Percentiles rank a stretch among this genome's conserved stretches.
Conservation (phyloP, 768 basidiomycete species). For the Suillus weaverae region DNA sequence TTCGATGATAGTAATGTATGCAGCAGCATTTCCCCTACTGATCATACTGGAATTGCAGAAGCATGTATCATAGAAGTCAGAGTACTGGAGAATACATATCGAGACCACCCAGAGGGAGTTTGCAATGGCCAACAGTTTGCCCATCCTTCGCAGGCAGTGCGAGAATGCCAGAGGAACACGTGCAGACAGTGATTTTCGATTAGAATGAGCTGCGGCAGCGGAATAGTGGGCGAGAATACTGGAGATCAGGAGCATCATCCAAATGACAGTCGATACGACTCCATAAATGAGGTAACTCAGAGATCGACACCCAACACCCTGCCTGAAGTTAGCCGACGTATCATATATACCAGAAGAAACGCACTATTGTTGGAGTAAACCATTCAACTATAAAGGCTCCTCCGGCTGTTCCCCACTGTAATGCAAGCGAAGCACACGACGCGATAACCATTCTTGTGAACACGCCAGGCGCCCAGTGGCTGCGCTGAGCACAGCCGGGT, state of each 20-base stretch:
- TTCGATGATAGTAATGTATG: background rate
- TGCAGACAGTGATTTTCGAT: background rate
- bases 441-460: conserved; percentile 22
- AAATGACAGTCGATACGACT: conserved; percentile 19
- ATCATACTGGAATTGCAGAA: conserved; percentile 22
- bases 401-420: conserved; percentile 29
- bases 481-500: conserved; percentile 2
- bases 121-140: conserved; percentile 18
- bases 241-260: conserved; percentile 19
- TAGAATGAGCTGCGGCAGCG: background rate
- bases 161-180: conserved; percentile 8
- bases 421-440: conserved; percentile 18
- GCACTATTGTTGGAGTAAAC: conserved; percentile 24
- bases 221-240: conserved; percentile 8
- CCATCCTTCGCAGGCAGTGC: conserved; percentile 15
- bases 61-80: conserved; percentile 20
- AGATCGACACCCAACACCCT: conserved; percentile 25
- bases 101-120: conserved; percentile 21
- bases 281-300: conserved; percentile 23
- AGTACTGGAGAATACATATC: conserved; percentile 23
- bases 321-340: background rate
- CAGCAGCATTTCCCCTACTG: background rate
- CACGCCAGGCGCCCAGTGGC: conserved; percentile 18
- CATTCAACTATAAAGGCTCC: conserved; percentile 22
- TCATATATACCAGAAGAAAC: background rate